phyloP scores from a whole-genome alignment of 2,329 filamentous ascomycete species.

The Arthrobotrys musiformis region DNA sequence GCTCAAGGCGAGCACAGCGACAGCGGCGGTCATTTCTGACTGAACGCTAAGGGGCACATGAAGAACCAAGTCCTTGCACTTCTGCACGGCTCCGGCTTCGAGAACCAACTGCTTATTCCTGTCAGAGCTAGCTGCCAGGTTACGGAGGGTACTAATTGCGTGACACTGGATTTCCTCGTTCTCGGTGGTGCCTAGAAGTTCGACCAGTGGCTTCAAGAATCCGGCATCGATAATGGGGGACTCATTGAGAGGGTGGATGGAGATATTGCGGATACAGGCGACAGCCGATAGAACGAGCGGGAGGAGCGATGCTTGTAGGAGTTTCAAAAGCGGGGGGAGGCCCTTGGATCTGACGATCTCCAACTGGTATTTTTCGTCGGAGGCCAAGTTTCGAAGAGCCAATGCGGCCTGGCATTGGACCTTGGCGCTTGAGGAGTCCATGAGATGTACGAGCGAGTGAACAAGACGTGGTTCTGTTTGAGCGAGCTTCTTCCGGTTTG shows the following conservation, averaged over 20 bases:
- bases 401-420: conserved; percentile 97
- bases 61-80: conserved; percentile 96
- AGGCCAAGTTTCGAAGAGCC: conserved; percentile 92
- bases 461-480: conserved; percentile 91
- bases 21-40: conserved; percentile 99
- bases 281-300: conserved; percentile 96
- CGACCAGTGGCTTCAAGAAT: conserved; percentile 91
- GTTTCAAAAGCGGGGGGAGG: conserved; percentile 82
- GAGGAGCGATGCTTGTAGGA: conserved; percentile 93
- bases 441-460: conserved; percentile 91
- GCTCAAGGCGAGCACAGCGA: conserved; percentile 92
- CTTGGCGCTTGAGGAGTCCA: conserved; percentile 97
- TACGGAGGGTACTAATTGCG: conserved; percentile 94
- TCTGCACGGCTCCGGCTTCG: conserved; percentile 95
- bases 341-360: conserved; percentile 94
- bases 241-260: conserved; percentile 96
- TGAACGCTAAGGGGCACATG: conserved; percentile 94
- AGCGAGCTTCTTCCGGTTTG: conserved; percentile 89
- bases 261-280: conserved; percentile 98
- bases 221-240: conserved; percentile 98
- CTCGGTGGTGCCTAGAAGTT: conserved; percentile 91
- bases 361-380: conserved; percentile 97
- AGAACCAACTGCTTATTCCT: conserved; percentile 98
- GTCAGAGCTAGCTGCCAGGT: conserved; percentile 94
- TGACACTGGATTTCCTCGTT: conserved; percentile 99